Base-by-base conservation (phyloP, 257 asterid genomes). In the Anisodus acutangulus region DNA sequence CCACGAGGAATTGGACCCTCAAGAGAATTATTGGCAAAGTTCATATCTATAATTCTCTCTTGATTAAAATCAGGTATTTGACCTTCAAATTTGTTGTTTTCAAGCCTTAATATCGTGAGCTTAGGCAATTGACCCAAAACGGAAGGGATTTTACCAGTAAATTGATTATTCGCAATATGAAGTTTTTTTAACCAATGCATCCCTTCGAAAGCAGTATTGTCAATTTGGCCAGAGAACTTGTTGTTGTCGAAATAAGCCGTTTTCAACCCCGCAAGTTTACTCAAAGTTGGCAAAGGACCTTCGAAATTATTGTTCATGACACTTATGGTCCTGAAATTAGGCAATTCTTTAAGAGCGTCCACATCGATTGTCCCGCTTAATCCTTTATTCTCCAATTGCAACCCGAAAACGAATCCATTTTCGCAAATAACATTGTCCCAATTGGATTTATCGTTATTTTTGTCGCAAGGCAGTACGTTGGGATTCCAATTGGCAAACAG, bases 151-250 rank as follows among this genome's bases (percentile, higher is more conserved):
- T 58, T 13, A 9, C 97, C 98, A 2, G 86, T 45, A 0, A 93
- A 85, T 63, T 79, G 60, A 69, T 93, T 93, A 67, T 87, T 80
- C 1, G 89, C 89, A 86, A 93, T 58, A 84, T 92, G 88, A 74
- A 93, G 87, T 62, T 90, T 93, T 93, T 90, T 93, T 78, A 93
- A 78, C 0, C 88, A 88, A 5, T 26, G 5, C 95, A 92, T 90
- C 83, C 91, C 88, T 4, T 67, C 26, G 31, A 93, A 93, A 19
- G 84, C 22, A 12, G 6, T 31, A 6, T 41, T 13, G 0, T 86
- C 83, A 6, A 93, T 89, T 69, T 71, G 89, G 3, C 95, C 93
- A 1, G 91, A 87, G 43, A 93, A 93, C 82, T 87, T 86, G 64
- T 93, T 93, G 59, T 83, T 51, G 3, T 92, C 85, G n/a, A 91